These are phyloP conservation scores for Bassia scoparia DNA, from an alignment of 148 eudicot species.

Conservation along the genomic window DNA sequence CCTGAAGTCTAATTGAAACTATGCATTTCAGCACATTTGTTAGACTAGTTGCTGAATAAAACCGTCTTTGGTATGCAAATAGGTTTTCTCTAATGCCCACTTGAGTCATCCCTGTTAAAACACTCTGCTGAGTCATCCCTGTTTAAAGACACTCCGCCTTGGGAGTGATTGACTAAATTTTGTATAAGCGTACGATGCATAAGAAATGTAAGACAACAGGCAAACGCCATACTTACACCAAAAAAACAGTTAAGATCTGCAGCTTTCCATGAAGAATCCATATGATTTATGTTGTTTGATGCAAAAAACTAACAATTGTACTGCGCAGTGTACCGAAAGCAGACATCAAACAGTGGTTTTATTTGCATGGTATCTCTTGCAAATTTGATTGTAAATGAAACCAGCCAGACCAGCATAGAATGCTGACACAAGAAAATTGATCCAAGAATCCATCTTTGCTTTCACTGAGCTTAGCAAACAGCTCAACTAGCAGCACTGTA, in stretches of 20 bases:
- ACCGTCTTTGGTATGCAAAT: conserved; percentile 7
- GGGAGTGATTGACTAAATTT: not conserved
- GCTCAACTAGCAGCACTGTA: conserved; percentile 11
- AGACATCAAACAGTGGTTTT: conserved; percentile 61
- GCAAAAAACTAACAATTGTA: conserved; percentile 34
- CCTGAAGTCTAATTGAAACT: not conserved
- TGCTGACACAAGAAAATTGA: conserved; percentile 43
- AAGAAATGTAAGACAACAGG: not conserved
- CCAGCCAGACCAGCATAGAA: conserved; percentile 70
- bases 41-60: not conserved
- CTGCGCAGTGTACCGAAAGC: conserved; percentile 61
- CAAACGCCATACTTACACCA: conserved; percentile 45
- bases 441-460: conserved; percentile 40
- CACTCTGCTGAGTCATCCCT: too few relatives aligned
- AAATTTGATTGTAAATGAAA: conserved; percentile 60
- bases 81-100: conserved; percentile 10
- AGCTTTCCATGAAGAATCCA: conserved; percentile 63
- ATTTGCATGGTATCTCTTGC: conserved; percentile 49
- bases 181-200: not conserved
- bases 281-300: conserved; percentile 31
- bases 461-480: not conserved
- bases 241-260: conserved; percentile 41
- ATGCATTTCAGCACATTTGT: not conserved
- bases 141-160: not conserved
- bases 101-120: not conserved